Conservation (phyloP, 2,329 filamentous ascomycete species). For the Pyrenochaeta sp. region DNA sequence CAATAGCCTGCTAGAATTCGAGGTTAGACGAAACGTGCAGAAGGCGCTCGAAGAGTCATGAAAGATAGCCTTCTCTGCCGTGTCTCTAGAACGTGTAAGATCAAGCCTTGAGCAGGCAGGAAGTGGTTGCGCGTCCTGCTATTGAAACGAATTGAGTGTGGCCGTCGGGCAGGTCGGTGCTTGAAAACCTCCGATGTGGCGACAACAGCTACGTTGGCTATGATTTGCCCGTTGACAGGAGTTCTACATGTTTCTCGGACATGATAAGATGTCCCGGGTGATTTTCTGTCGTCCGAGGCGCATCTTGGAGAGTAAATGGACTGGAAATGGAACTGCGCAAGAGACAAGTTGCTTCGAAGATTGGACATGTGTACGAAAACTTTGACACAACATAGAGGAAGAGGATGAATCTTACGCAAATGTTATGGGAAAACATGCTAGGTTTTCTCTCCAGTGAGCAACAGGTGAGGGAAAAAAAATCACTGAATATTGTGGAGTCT, state of each 20-base stretch:
- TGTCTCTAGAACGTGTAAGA: conserved; percentile 24
- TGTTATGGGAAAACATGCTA: no score
- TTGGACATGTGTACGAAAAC: no score
- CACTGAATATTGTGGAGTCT: no score
- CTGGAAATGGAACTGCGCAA: no score
- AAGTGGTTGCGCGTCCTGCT: conserved; percentile 36
- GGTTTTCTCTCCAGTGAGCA: no score
- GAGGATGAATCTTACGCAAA: no score
- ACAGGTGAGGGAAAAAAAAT: no score
- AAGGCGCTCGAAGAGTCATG: conserved; percentile 34
- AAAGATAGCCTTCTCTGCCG: conserved; percentile 25
- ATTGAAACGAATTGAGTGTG: conserved; percentile 14
- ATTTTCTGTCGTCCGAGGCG: background rate
- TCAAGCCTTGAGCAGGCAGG: conserved; percentile 27
- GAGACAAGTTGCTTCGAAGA: no score
- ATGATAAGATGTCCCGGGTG: background rate
- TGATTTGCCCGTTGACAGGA: background rate
- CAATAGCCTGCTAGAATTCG: conserved; percentile 24
- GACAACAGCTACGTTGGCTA: conserved; percentile 4
- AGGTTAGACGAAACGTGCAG: conserved; percentile 18
- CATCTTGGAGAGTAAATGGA: no score
- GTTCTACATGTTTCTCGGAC: background rate
- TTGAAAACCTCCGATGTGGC: conserved; percentile 34
- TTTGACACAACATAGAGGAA: no score
- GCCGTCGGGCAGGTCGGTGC: conserved; percentile 18